Conservation (phyloP, 2,329 filamentous ascomycete species). For the Cladosporium sphaerospermum region DNA sequence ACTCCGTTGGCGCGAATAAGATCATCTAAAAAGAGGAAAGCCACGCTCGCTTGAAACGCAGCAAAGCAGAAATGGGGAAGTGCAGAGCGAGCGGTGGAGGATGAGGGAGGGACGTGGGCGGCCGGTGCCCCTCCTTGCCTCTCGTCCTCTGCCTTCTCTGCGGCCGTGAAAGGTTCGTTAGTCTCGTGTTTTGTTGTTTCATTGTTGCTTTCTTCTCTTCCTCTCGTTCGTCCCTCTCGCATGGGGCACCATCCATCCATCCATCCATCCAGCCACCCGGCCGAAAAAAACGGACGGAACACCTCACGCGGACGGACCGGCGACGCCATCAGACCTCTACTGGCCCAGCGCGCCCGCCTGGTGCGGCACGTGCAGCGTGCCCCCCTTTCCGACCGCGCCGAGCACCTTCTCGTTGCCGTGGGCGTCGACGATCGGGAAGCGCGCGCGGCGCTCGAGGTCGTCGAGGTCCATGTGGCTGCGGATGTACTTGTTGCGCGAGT, state of each 20-base stretch:
- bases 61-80: neutral
- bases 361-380: conserved; percentile 21
- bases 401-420: conserved; percentile 30
- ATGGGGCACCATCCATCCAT: neutral
- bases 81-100: neutral
- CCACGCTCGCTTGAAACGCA: neutral
- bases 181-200: too few relatives aligned
- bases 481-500: conserved; percentile 65
- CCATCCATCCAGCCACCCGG: neutral
- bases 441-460: conserved; percentile 68
- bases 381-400: conserved; percentile 19
- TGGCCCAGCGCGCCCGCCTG: conserved; percentile 31
- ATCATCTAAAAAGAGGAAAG: too few relatives aligned
- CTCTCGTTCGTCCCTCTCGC: too few relatives aligned
- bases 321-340: conserved; percentile 15
- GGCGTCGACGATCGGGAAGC: conserved; percentile 57
- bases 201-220: too few relatives aligned
- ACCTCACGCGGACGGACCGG: too few relatives aligned
- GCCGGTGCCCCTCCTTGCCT: neutral
- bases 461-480: conserved; percentile 76
- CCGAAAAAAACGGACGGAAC: too few relatives aligned
- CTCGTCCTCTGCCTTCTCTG: too few relatives aligned
- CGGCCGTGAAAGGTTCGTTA: too few relatives aligned
- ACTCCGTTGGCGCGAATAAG: too few relatives aligned
- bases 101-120: neutral